A percentile compares a stretch with the other conserved stretches of the same genome.
These are phyloP conservation scores for Lactarius psammicola DNA, from an alignment of 768 basidiomycete genomes.

Conservation along the genomic window DNA sequence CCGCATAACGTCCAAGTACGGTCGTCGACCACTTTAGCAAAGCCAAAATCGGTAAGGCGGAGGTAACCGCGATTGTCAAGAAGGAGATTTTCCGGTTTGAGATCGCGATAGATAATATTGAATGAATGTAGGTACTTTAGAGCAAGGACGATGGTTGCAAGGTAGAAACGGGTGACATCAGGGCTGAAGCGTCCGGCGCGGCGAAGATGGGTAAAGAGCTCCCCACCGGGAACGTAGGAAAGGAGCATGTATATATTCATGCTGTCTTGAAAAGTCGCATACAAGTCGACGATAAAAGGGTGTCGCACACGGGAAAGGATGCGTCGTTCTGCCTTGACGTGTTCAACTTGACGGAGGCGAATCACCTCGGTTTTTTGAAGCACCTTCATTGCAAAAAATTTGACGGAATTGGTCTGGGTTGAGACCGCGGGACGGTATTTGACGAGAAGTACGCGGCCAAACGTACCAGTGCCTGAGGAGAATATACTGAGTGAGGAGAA, in stretches of 20 bases:
- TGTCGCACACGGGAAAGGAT: conserved; percentile 91
- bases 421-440: conserved; percentile 57
- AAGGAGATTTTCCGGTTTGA: conserved; percentile 98
- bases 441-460: conserved; percentile 89
- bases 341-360: conserved; percentile 91
- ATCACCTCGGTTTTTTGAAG: conserved; percentile 84
- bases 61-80: conserved; percentile 91
- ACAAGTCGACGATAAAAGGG: conserved; percentile 96
- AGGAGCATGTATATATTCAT: conserved; percentile 98
- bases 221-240: conserved; percentile 94
- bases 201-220: conserved; percentile 94
- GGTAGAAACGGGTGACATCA: conserved; percentile 97
- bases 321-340: conserved; percentile 94
- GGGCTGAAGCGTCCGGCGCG: conserved; percentile 93
- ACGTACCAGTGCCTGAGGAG: conserved; percentile 85
- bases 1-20: conserved; percentile 98
- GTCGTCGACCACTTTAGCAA: conserved; percentile 96
- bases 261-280: conserved; percentile 92
- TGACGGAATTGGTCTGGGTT: conserved; percentile 47
- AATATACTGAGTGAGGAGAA: not conserved
- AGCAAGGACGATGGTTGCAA: conserved; percentile 93
- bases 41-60: conserved; percentile 96
- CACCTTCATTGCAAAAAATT: conserved; percentile 85
- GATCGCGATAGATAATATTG: conserved; percentile 97
- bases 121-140: conserved; percentile 92